Base-by-base conservation (phyloP, 345 rosid species). In the Brassica rapa region DNA sequence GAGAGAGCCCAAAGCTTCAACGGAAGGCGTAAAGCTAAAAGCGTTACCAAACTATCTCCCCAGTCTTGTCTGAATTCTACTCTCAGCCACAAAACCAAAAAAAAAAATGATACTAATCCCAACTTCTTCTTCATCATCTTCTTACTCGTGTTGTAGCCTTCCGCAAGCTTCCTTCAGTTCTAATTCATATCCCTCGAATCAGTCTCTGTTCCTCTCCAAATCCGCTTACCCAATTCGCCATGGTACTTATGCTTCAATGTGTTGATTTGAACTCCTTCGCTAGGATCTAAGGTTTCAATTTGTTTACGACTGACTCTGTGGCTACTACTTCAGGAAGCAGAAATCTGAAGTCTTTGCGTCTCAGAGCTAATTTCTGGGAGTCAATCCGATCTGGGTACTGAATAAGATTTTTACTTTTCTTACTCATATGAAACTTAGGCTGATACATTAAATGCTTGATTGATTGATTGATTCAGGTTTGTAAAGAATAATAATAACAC, bases 321-420 rank as follows among this genome's bases (percentile, higher is more conserved):
- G n/a, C 21, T 0, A 33, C 8, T 72, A 71, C 86, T 72, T 74
- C 93, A 93, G 97, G 79, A 46, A 88, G 74, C 64, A 86, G 87
- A 82, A 87, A 82, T 81, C 71, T 84, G 62, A 87, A 82, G 86
- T 78, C 80, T 83, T 83, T 84, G 35, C 85, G 79, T 5, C 83
- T 89, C 81, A 87, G 82, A 75, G 85, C 89, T n/a, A 83, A 82
- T 66, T 89, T 93, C 83, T 93, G 97, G 98, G 91, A 91, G 32
- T 87, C 89, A 67, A 87, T 93, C 35, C 86, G 86, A 90, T 84
- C 93, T 35, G 96, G 96, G 98, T 91, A 81, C 27, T 71, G 0
- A 2, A 1, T 66, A 79, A 75, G 77, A 14, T 66, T 75, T 73
- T 59, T 27, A 64, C 64, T 80, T 64, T 21, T 1, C n/a, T 30